phyloP scores from a whole-genome alignment of 345 rosid genomes.

The Reutealis trisperma region DNA sequence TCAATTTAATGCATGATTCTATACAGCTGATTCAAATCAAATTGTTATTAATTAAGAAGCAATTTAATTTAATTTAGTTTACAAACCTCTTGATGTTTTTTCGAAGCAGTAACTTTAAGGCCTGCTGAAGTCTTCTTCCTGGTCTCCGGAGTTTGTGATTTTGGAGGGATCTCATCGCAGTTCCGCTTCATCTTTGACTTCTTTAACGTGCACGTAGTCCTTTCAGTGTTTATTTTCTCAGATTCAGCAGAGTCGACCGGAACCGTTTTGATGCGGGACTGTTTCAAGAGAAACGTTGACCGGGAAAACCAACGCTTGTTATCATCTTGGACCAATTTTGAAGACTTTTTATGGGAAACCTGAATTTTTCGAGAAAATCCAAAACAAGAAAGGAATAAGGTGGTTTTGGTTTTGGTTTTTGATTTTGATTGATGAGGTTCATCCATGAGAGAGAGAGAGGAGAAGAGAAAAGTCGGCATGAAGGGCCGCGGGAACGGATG shows the following conservation, averaged over 20 bases:
- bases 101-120: neutral
- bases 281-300: slow-evolving; percentile 34
- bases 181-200: slow-evolving; percentile 22
- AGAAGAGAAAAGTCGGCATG: slow-evolving; percentile 9
- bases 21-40: no score
- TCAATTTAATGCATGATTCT: neutral
- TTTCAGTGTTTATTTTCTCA: slow-evolving; percentile 7
- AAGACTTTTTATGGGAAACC: slow-evolving; percentile 12
- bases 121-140: neutral
- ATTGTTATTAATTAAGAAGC: neutral
- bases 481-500: slow-evolving; percentile 1
- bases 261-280: slow-evolving; percentile 45
- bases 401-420: slow-evolving; percentile 11
- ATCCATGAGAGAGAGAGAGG: slow-evolving; percentile 33
- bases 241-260: slow-evolving; percentile 35
- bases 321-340: slow-evolving; percentile 9
- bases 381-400: slow-evolving; percentile 45
- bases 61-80: neutral
- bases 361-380: slow-evolving; percentile 35
- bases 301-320: slow-evolving; percentile 18
- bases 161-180: neutral
- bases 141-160: slow-evolving; percentile 6
- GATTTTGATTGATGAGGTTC: slow-evolving; percentile 19
- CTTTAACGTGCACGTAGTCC: neutral
- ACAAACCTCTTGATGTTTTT: slow-evolving; percentile 5